These are phyloP conservation scores for Clonostachys sp. DNA, from an alignment of 2,329 filamentous ascomycete genomes.

Conservation along the genomic window DNA sequence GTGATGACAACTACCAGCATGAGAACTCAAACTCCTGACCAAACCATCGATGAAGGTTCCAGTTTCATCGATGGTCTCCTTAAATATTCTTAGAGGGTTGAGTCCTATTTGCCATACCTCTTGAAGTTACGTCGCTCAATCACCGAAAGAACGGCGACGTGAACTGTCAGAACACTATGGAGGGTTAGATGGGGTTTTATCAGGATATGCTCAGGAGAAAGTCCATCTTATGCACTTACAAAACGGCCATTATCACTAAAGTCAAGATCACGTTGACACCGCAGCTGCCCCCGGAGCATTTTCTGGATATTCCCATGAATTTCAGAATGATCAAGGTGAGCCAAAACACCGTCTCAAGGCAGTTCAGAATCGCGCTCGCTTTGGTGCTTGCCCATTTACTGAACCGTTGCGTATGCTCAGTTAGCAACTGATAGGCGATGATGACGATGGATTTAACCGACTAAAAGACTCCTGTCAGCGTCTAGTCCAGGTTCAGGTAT, in stretches of 20 bases:
- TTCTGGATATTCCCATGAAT: constrained; percentile 3
- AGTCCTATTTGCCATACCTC: too few relatives aligned
- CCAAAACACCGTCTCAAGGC: constrained; percentile 16
- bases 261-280: not conserved
- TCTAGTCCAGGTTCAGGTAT: too few relatives aligned
- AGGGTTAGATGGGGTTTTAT: too few relatives aligned
- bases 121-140: too few relatives aligned
- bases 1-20: too few relatives aligned
- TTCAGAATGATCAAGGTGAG: constrained; percentile 14
- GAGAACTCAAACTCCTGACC: too few relatives aligned
- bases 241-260: not conserved
- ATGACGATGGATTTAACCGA: constrained; percentile 1
- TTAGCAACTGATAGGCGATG: constrained; percentile 1
- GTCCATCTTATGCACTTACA: not conserved
- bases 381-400: constrained; percentile 13
- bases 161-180: too few relatives aligned
- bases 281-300: not conserved
- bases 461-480: not conserved
- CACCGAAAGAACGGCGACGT: too few relatives aligned
- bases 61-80: too few relatives aligned
- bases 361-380: constrained; percentile 13
- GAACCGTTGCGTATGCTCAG: constrained; percentile 16
- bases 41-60: too few relatives aligned
- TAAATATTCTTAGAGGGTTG: too few relatives aligned
- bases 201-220: too few relatives aligned